A percentile compares a stretch with the other conserved stretches of the same genome.
Evolutionary conservation across 1,284 basidiomycete genomes (phyloP).

Genomic region (Earliella scabrosa): DNA sequence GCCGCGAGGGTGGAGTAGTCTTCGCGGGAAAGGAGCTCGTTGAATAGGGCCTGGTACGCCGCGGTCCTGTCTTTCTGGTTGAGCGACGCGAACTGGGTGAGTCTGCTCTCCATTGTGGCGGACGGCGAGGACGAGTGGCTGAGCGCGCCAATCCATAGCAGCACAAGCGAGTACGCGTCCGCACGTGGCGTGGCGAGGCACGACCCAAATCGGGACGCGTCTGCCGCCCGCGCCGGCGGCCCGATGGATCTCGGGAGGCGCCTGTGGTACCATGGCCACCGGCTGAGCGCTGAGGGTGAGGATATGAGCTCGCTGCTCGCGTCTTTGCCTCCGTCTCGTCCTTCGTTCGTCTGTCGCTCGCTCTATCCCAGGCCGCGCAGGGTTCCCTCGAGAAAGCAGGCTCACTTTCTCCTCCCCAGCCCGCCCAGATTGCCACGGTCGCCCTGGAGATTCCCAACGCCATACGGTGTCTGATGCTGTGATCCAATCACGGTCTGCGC

Average conservation of each 20-base stretch:
- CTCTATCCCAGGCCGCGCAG: slow-evolving; percentile 10
- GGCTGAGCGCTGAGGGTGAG: not conserved
- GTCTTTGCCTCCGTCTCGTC: not conserved
- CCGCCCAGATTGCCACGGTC: slow-evolving; percentile 34
- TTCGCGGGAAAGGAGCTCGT: slow-evolving; percentile 56
- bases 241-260: not conserved
- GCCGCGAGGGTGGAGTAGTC: slow-evolving; percentile 48
- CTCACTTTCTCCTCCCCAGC: slow-evolving; percentile 15
- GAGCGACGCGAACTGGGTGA: slow-evolving; percentile 64
- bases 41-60: slow-evolving; percentile 70
- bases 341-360: slow-evolving; percentile 7
- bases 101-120: slow-evolving; percentile 61
- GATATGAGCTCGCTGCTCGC: not conserved
- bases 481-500: slow-evolving; percentile 25
- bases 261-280: slow-evolving; percentile 23
- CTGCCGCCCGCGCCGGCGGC: not conserved
- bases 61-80: slow-evolving; percentile 83
- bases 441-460: slow-evolving; percentile 38
- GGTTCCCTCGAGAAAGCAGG: slow-evolving; percentile 14
- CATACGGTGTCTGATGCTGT: slow-evolving; percentile 23
- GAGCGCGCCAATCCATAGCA: not conserved
- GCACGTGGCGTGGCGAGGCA: slow-evolving; percentile 20
- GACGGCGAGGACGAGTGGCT: slow-evolving; percentile 7
- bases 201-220: not conserved
- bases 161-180: not conserved